Conservation (phyloP, 2,329 filamentous ascomycete species). For the Fusarium sp. region DNA sequence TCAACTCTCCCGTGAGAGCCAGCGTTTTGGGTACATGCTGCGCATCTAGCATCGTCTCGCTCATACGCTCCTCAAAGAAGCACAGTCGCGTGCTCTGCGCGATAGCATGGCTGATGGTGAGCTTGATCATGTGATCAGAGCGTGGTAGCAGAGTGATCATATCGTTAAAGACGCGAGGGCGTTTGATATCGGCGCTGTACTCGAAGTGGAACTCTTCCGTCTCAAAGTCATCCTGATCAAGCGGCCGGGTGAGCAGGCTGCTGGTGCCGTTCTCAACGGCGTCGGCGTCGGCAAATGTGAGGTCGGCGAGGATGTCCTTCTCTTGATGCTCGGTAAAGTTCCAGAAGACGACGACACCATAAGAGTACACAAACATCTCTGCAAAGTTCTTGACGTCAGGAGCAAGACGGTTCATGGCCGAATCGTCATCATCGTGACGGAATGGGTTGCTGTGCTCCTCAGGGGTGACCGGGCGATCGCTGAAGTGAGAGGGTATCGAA, state of each 20-base stretch:
- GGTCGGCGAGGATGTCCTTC: conserved; percentile 93
- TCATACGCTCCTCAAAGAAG: conserved; percentile 97
- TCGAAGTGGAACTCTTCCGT: conserved; percentile 99
- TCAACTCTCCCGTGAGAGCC: conserved; percentile 88
- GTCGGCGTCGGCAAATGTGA: conserved; percentile 84
- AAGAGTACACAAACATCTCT: conserved; percentile 97
- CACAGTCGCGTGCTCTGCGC: conserved; percentile 96
- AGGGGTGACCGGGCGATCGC: conserved; percentile 44
- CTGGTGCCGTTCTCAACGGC: conserved; percentile 70
- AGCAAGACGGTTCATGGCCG: conserved; percentile 69
- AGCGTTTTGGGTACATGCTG: conserved; percentile 92
- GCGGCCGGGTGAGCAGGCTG: conserved; percentile 80
- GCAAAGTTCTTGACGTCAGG: conserved; percentile 83
- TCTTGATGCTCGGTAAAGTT: conserved; percentile 97
- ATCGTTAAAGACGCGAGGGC: conserved; percentile 96
- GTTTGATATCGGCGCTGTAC: conserved; percentile 86
- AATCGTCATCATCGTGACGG: conserved; percentile 55
- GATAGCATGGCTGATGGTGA: conserved; percentile 97
- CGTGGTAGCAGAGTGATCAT: conserved; percentile 97
- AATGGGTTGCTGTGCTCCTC: conserved; percentile 46
- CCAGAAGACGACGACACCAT: conserved; percentile 98
- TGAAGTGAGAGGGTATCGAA: conserved; percentile 46
- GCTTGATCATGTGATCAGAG: conserved; percentile 97
- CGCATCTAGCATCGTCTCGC: conserved; percentile 90
- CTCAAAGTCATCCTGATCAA: conserved; percentile 92